phyloP scores from a whole-genome alignment of 2,329 filamentous ascomycete genomes.

The Colletotrichum sansevieriae region DNA sequence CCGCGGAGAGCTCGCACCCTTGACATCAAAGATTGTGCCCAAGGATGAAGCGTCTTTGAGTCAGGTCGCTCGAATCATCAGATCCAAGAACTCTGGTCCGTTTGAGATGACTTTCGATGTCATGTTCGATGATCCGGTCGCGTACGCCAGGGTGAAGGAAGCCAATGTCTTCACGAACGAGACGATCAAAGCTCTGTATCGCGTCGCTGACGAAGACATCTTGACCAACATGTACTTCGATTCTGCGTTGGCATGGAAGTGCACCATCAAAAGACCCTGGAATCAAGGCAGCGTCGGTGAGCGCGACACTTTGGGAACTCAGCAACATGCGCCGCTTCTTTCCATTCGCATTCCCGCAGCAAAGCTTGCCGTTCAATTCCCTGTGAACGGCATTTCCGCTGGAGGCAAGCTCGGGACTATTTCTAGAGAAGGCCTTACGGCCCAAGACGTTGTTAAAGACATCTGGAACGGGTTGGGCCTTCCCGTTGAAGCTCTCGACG shows the following conservation, averaged over 20 bases:
- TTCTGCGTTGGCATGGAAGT: constrained; percentile 61
- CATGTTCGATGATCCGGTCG: constrained; percentile 56
- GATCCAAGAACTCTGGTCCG: constrained; percentile 62
- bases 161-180: constrained; percentile 53
- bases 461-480: constrained; percentile 29
- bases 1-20: not conserved
- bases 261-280: constrained; percentile 54
- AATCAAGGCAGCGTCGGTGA: constrained; percentile 53
- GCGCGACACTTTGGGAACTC: constrained; percentile 53
- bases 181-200: constrained; percentile 51
- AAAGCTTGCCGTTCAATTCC: accelerated
- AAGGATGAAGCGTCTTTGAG: constrained; percentile 33
- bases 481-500: not conserved
- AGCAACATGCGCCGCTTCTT: constrained; percentile 54
- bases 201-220: constrained; percentile 47
- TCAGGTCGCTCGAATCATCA: constrained; percentile 55
- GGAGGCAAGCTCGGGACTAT: not conserved
- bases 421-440: not conserved
- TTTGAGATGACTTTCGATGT: constrained; percentile 67
- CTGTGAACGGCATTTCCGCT: not conserved
- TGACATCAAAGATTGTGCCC: constrained; percentile 1
- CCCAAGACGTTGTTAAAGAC: constrained; percentile 20
- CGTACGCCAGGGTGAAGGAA: constrained; percentile 53
- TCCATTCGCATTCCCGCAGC: constrained; percentile 44
- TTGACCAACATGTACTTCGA: constrained; percentile 58